Conservation (phyloP, 2,329 filamentous ascomycete genomes). For the Sarocladiaceae sp. region DNA sequence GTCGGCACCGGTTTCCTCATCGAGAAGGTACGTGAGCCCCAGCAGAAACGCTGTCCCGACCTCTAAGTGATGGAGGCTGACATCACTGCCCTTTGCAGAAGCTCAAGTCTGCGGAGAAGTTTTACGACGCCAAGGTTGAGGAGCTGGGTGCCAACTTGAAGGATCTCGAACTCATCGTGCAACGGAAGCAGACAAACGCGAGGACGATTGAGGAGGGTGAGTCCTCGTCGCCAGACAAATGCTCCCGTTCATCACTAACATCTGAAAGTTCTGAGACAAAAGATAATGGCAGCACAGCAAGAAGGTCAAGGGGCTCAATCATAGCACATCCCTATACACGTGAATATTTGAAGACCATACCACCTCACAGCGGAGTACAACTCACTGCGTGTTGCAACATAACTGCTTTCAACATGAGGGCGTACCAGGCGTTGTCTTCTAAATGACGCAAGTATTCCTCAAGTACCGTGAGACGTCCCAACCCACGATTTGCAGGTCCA, state of each 20-base stretch:
- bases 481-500: no score
- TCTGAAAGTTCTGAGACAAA: slow-evolving; percentile 34
- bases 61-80: background rate
- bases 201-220: slow-evolving; percentile 82
- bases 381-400: no score
- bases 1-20: slow-evolving; percentile 92
- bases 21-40: slow-evolving; percentile 65
- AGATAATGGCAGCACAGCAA: slow-evolving; percentile 29
- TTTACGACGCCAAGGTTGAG: slow-evolving; percentile 51
- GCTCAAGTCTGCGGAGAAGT: slow-evolving; percentile 45
- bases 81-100: slow-evolving; percentile 30
- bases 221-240: slow-evolving; percentile 10
- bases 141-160: slow-evolving; percentile 48
- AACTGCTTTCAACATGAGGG: no score
- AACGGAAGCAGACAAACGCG: slow-evolving; percentile 75
- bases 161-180: slow-evolving; percentile 51
- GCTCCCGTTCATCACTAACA: background rate
- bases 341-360: no score
- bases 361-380: no score
- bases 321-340: slow-evolving; percentile 12
- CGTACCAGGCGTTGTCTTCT: no score
- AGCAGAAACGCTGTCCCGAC: background rate
- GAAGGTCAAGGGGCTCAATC: slow-evolving; percentile 20
- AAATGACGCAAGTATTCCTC: no score
- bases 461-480: no score